Evolutionary conservation across 2,329 filamentous ascomycete genomes (phyloP), one percentile per base, ranked within the genome.

Genomic region (Xylaria polymorpha): DNA sequence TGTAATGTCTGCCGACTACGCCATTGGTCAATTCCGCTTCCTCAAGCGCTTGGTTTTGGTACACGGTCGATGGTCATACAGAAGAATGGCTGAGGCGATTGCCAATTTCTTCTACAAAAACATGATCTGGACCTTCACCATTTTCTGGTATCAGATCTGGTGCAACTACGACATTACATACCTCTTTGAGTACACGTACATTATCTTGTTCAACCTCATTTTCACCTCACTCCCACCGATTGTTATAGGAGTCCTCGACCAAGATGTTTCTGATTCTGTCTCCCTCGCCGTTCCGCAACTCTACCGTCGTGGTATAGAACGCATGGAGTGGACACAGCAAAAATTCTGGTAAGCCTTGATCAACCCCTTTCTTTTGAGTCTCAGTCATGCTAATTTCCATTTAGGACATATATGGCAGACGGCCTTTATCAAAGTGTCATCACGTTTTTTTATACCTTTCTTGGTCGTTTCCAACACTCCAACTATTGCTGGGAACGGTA

Each of bases 81-180:
- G 95, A 62, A 90, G 96, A 75, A 84, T 99, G 79, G 94, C 92
- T 37, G 96, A 99, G 83, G 93, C 91, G 56, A 98, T 97, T 77
- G 94, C 94, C 80, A 99, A 99, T 81, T 99, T 99, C 86, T 99
- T 99, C 85, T 99, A 98, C 89, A 99, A 99, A 91, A 99, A 98
- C 84, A 92, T 99, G 81, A 92, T 98, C 61, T 99, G 96, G 96
- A 96, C 94, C 0, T 95, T 98, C 78, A 88, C 92, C 51, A 92
- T 99, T 67, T 98, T 98, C 86, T 98, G 95, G 95, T 99, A 93
- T 81, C 94, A 97, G 79, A 93, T 97, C 64, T 99, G 92, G 82
- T 94, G 92, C 85, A 92, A 97, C 82, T 98, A 97, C 80, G 96
- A 99, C 83, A 94, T 95, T 80, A 95, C 95, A 55, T 98, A 98